Evolutionary conservation across 116 monocot species (phyloP).

Genomic region (Iris pallida): DNA sequence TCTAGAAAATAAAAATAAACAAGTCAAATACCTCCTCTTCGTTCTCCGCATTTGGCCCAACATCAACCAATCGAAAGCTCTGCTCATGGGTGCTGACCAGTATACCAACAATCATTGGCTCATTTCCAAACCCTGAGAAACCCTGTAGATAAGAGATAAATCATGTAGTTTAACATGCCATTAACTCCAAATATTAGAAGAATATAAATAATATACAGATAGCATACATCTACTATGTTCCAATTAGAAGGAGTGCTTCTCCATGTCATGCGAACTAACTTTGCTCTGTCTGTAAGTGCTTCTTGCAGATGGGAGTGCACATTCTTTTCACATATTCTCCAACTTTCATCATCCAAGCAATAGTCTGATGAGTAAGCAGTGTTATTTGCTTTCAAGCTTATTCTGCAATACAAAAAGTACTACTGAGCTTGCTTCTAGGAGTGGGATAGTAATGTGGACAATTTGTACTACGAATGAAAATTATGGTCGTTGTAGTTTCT

Average conservation of each 20-base stretch:
- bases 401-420: constrained; percentile 30
- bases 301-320: constrained; percentile 47
- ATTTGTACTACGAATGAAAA: too few relatives aligned
- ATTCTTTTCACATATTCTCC: constrained; percentile 63
- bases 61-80: constrained; percentile 61
- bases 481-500: too few relatives aligned
- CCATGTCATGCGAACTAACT: constrained; percentile 68
- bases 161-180: not conserved
- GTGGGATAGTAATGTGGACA: too few relatives aligned
- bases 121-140: constrained; percentile 51
- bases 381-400: constrained; percentile 58
- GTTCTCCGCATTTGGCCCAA: constrained; percentile 78
- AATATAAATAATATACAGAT: not conserved
- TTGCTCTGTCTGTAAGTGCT: constrained; percentile 75
- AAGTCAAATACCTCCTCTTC: constrained; percentile 57
- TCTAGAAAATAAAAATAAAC: constrained; percentile 3
- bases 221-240: constrained; percentile 70
- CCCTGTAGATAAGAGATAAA: constrained; percentile 38
- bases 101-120: constrained; percentile 75
- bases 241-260: constrained; percentile 58
- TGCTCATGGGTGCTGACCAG: constrained; percentile 57
- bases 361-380: constrained; percentile 30
- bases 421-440: not conserved
- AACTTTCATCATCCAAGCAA: constrained; percentile 80
- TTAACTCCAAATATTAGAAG: not conserved